phyloP scores from a whole-genome alignment of 352 stramenopile species.

The Pelagophyceae sp. region DNA sequence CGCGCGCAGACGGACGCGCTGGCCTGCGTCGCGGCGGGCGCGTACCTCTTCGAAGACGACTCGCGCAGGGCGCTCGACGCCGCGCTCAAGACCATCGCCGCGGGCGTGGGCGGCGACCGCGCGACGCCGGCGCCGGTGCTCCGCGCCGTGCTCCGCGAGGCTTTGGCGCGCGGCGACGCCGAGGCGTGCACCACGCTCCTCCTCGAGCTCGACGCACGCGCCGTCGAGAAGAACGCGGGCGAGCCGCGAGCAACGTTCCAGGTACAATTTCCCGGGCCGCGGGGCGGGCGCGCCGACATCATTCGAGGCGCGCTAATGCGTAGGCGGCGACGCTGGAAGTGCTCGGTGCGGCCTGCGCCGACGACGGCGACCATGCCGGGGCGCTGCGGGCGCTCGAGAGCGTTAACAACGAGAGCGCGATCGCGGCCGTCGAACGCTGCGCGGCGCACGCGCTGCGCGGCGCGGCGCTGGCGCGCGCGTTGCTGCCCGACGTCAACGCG shows the following conservation, averaged over 20 bases:
- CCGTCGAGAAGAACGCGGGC: not conserved
- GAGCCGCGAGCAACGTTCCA: too few species aligned
- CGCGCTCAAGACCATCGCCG: not conserved
- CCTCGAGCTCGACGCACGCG: not conserved
- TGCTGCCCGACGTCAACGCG: too few species aligned
- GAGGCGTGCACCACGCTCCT: not conserved
- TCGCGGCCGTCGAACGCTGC: not conserved
- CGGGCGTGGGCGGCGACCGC: not conserved
- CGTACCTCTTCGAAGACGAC: not conserved
- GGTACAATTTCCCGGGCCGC: too few species aligned
- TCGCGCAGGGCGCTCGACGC: not conserved
- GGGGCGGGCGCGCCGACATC: too few species aligned
- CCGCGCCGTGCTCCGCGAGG: slow-evolving; percentile 9
- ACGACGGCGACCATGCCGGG: slow-evolving; percentile 8
- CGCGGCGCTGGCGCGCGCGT: not conserved
- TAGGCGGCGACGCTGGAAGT: not conserved
- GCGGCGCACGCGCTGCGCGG: not conserved
- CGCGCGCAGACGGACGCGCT: not conserved
- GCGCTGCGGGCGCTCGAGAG: not conserved
- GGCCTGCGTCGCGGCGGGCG: not conserved
- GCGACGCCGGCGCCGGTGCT: not conserved
- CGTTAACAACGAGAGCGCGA: not conserved
- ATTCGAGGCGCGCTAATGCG: too few species aligned
- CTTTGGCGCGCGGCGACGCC: not conserved
- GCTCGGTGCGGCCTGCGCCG: not conserved